Base-by-base conservation (phyloP, 352 stramenopile species). In the Phytophthora lateralis region DNA sequence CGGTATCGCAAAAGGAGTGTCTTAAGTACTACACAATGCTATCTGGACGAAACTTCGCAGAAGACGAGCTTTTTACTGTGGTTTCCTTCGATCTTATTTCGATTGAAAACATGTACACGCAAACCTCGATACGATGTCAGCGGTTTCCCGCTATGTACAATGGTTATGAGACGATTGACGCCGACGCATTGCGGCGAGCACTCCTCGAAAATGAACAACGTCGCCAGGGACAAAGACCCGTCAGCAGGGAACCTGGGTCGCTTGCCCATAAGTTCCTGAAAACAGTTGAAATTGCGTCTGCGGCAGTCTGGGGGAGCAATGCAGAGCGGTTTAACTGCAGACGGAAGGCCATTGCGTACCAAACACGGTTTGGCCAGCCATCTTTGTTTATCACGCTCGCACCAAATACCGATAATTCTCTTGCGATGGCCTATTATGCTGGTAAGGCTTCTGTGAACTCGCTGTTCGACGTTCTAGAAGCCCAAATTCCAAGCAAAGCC, bases 341-440 rank as follows among this genome's bases (percentile, higher is more conserved):
- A 10, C 39, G 27, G 3, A 45, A 45, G 2, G 39, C 17, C 1
- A 26, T n/a, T 45, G 39, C 17, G 17, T 45, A 45, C 6, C 39
- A 45, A 24, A 29, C 10, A 1, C 18, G 18, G 0, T 47, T 47
- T n/a, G 18, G 41, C 1, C 41, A 47, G 10, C 41, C 41, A 3
- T n/a, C 41, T 6, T 24, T 47, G 11, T 47, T 30, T 7, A 47
- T 29, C 3, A 32, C 20, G 4, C 15, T 47, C 0, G 32, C 41
- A 0, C 41, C 18, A 9, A 63, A 63, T 11, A 39, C 35, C 0
- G 35, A 48, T 18, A 48, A 56, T 11, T 45, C 55, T 2, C 24
- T 63, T 21, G 55, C 9, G 3, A 51, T 63, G 46, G 45, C 46
- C 1, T 24, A 56, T 4, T 63, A 63, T n/a, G 18, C 44, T 27